Conservation (phyloP, 2,329 filamentous ascomycete genomes). For the Aspergillus thermomutatus region DNA sequence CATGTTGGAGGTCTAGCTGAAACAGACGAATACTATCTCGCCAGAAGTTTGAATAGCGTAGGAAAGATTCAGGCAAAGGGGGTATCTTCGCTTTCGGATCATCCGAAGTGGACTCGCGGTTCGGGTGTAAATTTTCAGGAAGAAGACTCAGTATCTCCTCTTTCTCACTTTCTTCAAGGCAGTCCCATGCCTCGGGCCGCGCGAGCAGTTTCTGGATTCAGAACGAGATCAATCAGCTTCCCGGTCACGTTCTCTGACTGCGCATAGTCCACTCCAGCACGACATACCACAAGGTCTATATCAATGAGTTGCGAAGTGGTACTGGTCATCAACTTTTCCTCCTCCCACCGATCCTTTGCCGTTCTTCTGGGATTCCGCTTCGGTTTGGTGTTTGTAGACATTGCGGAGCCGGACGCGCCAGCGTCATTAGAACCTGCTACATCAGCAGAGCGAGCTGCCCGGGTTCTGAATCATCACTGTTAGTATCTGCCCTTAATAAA, state of each 20-base stretch:
- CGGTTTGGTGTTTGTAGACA: constrained; percentile 26
- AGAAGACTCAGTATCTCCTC: constrained; percentile 38
- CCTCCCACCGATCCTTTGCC: constrained; percentile 36
- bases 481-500: neutral
- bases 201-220: constrained; percentile 37
- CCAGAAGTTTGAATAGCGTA: constrained; percentile 48
- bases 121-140: constrained; percentile 41
- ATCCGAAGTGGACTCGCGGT: constrained; percentile 24
- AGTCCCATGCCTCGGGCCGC: constrained; percentile 40
- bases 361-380: constrained; percentile 32
- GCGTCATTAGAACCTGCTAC: constrained; percentile 24
- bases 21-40: constrained; percentile 53
- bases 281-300: constrained; percentile 38
- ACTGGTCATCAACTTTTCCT: constrained; percentile 38
- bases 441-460: constrained; percentile 20
- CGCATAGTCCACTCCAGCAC: neutral
- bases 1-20: constrained; percentile 53
- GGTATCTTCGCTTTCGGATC: constrained; percentile 31
- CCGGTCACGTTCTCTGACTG: neutral
- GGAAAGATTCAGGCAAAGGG: constrained; percentile 39
- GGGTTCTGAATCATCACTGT: constrained; percentile 22
- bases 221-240: neutral
- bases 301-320: constrained; percentile 34
- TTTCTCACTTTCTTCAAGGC: constrained; percentile 41
- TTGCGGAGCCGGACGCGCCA: constrained; percentile 20